Conservation (phyloP, 306 rosid species). For the Lithocarpus polystachyus region DNA sequence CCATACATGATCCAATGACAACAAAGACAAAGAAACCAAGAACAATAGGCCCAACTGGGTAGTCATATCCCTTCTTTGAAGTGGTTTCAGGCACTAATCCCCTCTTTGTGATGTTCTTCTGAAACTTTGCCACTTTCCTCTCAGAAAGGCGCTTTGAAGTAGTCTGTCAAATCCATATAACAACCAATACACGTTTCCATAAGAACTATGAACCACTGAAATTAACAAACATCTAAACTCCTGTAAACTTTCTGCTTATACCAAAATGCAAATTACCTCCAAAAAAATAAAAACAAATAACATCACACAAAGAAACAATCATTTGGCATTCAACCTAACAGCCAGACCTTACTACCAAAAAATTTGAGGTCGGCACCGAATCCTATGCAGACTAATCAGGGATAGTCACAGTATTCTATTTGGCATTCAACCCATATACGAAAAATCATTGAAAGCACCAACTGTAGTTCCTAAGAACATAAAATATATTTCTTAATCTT, state of each 20-base stretch:
- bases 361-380: too few relatives aligned
- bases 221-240: not conserved
- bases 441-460: not conserved
- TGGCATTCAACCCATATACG: not conserved
- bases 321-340: not conserved
- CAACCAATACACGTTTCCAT: not conserved
- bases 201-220: not conserved
- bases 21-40: slow-evolving; percentile 53
- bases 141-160: slow-evolving; percentile 68
- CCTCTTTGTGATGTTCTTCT: slow-evolving; percentile 48
- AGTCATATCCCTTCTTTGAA: slow-evolving; percentile 48
- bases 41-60: slow-evolving; percentile 43
- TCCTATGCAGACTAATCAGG: too few relatives aligned
- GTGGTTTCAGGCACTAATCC: slow-evolving; percentile 39
- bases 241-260: not conserved
- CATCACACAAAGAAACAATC: not conserved
- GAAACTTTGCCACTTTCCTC: slow-evolving; percentile 71
- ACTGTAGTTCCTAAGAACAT: not conserved
- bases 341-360: too few relatives aligned
- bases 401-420: too few relatives aligned
- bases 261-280: not conserved
- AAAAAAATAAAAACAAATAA: not conserved
- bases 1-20: slow-evolving; percentile 57
- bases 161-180: slow-evolving; percentile 41
- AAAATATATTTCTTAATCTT: too few relatives aligned